Percentiles rank a stretch among this genome's conserved stretches.
phyloP scores from a whole-genome alignment of 371 early-diverging fungal genomes.

The Rhizopus arrhizus region DNA sequence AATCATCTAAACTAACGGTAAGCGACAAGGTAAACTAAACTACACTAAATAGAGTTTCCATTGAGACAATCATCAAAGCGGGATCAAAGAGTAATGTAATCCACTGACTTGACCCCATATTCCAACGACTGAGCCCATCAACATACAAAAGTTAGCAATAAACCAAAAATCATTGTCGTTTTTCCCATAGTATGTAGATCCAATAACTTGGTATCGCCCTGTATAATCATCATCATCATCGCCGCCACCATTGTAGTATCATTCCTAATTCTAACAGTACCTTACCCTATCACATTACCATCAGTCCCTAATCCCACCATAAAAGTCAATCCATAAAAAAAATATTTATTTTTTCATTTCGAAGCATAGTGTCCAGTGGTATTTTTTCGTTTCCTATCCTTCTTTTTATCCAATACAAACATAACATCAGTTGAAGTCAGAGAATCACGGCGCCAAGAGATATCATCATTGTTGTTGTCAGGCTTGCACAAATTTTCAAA shows the following conservation, averaged over 20 bases:
- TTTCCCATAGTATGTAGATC: constrained; percentile 8
- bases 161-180: constrained; percentile 3
- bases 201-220: constrained; percentile 9
- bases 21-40: constrained; percentile 8
- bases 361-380: constrained; percentile 3
- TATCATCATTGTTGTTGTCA: constrained; percentile 13
- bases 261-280: constrained; percentile 3
- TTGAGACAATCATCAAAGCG: constrained; percentile 14
- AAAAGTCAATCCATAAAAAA: too few species aligned
- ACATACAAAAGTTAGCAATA: constrained; percentile 9
- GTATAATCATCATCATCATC: constrained; percentile 4
- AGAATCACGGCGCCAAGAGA: constrained; percentile 20
- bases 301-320: constrained; percentile 3
- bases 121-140: constrained; percentile 10
- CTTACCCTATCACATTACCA: constrained; percentile 3
- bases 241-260: constrained; percentile 9
- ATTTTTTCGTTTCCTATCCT: constrained; percentile 18
- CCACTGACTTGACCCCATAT: constrained; percentile 5
- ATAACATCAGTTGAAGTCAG: constrained; percentile 14
- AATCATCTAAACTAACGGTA: constrained; percentile 7
- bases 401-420: constrained; percentile 8
- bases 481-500: constrained; percentile 19
- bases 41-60: constrained; percentile 5
- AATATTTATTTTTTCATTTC: too few species aligned
- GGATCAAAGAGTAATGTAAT: constrained; percentile 34